phyloP scores from a whole-genome alignment of 805 yeast species.

The Yamadazyma ubonensis region DNA sequence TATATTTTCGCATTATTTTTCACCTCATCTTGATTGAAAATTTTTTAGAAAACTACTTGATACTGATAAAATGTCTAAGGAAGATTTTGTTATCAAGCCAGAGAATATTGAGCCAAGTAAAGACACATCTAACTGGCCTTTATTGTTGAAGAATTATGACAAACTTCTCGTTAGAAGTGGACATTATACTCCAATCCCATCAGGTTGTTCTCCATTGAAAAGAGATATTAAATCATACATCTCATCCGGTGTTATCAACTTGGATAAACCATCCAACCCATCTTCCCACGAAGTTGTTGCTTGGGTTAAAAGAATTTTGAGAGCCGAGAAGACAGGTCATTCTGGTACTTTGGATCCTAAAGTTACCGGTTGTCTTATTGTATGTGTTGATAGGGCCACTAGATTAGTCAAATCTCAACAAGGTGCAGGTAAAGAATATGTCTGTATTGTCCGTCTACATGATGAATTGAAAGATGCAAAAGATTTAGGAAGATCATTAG shows the following conservation, averaged over 20 bases:
- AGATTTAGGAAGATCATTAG: slow-evolving; percentile 82
- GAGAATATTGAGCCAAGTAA: slow-evolving; percentile 73
- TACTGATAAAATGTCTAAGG: slow-evolving; percentile 20
- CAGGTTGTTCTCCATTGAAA: slow-evolving; percentile 91
- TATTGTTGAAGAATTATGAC: slow-evolving; percentile 90
- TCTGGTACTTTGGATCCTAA: slow-evolving; percentile 98
- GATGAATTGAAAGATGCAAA: slow-evolving; percentile 89
- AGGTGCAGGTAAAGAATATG: slow-evolving; percentile 99
- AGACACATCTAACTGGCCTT: slow-evolving; percentile 94
- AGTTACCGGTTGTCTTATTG: slow-evolving; percentile 98
- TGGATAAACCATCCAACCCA: slow-evolving; percentile 98
- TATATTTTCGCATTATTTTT: slow-evolving; percentile 1
- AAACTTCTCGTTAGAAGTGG: slow-evolving; percentile 92
- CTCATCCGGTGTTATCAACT: slow-evolving; percentile 92
- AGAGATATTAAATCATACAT: slow-evolving; percentile 89
- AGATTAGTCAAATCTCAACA: slow-evolving; percentile 97
- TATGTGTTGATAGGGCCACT: slow-evolving; percentile 97
- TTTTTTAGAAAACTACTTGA: slow-evolving; percentile 6
- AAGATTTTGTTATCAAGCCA: slow-evolving; percentile 83
- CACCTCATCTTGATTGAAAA: slow-evolving; percentile 14
- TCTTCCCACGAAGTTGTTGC: slow-evolving; percentile 99
- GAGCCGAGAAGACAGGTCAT: slow-evolving; percentile 98
- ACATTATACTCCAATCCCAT: slow-evolving; percentile 96
- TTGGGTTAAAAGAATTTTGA: slow-evolving; percentile 94
- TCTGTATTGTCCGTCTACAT: slow-evolving; percentile 93